Conservation (phyloP, 2,329 filamentous ascomycete species). For the Calonectria montana region DNA sequence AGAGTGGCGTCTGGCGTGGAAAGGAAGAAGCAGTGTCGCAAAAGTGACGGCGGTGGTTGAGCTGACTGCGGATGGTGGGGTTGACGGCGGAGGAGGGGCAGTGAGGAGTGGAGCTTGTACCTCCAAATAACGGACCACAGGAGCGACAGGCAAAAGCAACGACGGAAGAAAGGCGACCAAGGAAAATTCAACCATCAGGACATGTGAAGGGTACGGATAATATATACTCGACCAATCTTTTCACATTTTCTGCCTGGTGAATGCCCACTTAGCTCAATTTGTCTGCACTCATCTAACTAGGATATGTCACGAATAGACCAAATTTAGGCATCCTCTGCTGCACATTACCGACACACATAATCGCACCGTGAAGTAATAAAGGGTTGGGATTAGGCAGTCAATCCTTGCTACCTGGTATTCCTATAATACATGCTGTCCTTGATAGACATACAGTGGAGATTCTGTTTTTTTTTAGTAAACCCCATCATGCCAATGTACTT, state of each 20-base stretch:
- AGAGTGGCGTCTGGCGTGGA: not conserved
- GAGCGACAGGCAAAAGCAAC: not conserved
- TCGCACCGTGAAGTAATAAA: not conserved
- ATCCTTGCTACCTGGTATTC: slow-evolving; percentile 38
- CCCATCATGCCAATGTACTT: slow-evolving; percentile 21
- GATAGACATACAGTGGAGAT: slow-evolving; percentile 61
- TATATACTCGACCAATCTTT: not conserved
- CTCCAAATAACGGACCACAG: not conserved
- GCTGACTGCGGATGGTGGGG: slow-evolving; percentile 39
- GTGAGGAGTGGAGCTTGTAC: slow-evolving; percentile 9
- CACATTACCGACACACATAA: not conserved
- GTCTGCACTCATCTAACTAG: not conserved
- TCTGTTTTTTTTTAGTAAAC: slow-evolving; percentile 44
- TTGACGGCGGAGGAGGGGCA: slow-evolving; percentile 32
- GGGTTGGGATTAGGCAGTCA: slow-evolving; percentile 40
- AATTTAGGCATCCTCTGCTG: not conserved
- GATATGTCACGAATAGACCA: not conserved
- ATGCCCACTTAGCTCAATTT: not conserved
- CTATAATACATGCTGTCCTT: slow-evolving; percentile 45
- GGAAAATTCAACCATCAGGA: not conserved
- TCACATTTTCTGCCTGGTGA: not conserved
- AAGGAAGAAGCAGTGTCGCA: not conserved
- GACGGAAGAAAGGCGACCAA: too few relatives aligned
- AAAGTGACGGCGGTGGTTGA: slow-evolving; percentile 18
- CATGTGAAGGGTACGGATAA: not conserved